Evolutionary conservation across 2,329 filamentous ascomycete species (phyloP).

Genomic region (Cladosporium sp.): DNA sequence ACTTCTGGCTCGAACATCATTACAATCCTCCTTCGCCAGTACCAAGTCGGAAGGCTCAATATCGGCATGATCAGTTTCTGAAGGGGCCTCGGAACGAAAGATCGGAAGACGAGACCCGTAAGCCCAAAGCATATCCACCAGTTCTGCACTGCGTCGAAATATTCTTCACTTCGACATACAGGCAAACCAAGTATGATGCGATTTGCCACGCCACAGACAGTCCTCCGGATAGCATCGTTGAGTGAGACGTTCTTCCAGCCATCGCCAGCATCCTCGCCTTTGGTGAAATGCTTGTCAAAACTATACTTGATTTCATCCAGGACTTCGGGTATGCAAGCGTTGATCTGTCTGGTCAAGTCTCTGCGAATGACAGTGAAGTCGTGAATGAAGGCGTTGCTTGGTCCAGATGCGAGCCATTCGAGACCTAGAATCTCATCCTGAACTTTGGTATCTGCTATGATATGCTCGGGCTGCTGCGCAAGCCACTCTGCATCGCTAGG

Average conservation of each 20-base stretch:
- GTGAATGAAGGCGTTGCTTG: slow-evolving; percentile 8
- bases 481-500: slow-evolving; percentile 14
- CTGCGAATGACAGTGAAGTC: slow-evolving; percentile 16
- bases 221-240: not conserved
- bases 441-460: slow-evolving; percentile 6
- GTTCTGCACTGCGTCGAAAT: not conserved
- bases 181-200: slow-evolving; percentile 8
- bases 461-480: slow-evolving; percentile 11
- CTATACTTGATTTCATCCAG: slow-evolving; percentile 10
- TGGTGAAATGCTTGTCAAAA: slow-evolving; percentile 7
- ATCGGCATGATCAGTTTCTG: slow-evolving; percentile 2
- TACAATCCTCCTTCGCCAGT: slow-evolving; percentile 5
- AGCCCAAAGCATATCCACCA: slow-evolving; percentile 8
- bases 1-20: slow-evolving; percentile 10
- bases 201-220: slow-evolving; percentile 6
- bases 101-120: slow-evolving; percentile 2
- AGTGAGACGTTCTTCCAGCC: slow-evolving; percentile 12
- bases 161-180: slow-evolving; percentile 7
- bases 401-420: slow-evolving; percentile 12
- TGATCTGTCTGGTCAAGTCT: slow-evolving; percentile 14
- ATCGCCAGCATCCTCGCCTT: not conserved
- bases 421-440: slow-evolving; percentile 13
- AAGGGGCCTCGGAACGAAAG: slow-evolving; percentile 3
- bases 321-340: slow-evolving; percentile 8
- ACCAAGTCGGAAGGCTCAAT: slow-evolving; percentile 9